Base-by-base conservation (phyloP, 164 flowering plant species). In the Tinospora cordifolia region DNA sequence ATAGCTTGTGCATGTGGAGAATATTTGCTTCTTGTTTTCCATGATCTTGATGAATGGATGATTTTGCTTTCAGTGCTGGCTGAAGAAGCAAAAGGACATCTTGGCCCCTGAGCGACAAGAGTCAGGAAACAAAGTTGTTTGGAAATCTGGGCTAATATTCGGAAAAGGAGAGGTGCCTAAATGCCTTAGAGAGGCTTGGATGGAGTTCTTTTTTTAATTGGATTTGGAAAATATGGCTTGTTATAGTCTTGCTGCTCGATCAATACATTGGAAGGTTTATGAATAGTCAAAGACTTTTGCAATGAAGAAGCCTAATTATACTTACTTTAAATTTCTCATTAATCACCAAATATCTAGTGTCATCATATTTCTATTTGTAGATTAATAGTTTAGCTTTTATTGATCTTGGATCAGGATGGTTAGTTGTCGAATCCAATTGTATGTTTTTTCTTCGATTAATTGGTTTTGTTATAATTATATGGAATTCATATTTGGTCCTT, bases 61-160 rank as follows among this genome's bases (percentile, higher is more conserved):
- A n/a, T n/a, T n/a, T 60, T 70, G 39, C 39, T 47, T 77, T 40
- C 74, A 95, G 99, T 95, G 99, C 73, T 95, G 98, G 99, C 81
- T 95, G 85, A 95, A 95, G 89, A 92, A 95, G 76, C 98, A 95
- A 79, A 84, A 84, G 80, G 94, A 92, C 72, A 69, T 78, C 1
- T 74, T 95, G 79, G 76, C 71, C 21, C 99, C 99, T 62, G 96
- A 86, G 1, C 78, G 75, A 49, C 94, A 84, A 71, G 90, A 82
- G 6, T 71, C 71, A 5, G 91, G 92, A 27, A 63, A 80, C 19
- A 64, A 64, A 64, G 83, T 79, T 69, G 80, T 80, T 72, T 95
- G 99, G 98, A 95, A 98, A 74, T 95, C 98, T 64, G 99, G 99
- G 63, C 75, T 95, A 71, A 77, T 91, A 17, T 90, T 85, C 78